Conservation (phyloP, 768 basidiomycete species). For the Amanita phalloides region DNA sequence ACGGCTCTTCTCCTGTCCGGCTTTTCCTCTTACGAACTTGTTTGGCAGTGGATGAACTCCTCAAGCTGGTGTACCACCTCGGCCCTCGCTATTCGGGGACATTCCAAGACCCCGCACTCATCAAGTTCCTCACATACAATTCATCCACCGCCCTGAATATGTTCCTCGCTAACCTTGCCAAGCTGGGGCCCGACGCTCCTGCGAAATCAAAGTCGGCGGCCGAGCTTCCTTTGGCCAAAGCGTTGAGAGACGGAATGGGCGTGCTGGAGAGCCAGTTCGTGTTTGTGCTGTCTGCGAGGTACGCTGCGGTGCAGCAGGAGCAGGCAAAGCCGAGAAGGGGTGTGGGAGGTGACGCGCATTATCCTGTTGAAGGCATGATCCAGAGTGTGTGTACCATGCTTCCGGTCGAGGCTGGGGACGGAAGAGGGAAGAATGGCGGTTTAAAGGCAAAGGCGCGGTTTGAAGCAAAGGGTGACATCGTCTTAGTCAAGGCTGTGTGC, state of each 20-base stretch:
- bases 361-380: conserved; percentile 1
- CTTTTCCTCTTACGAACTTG: not conserved
- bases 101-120: conserved; percentile 62
- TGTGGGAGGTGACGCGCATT: not conserved
- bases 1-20: not conserved
- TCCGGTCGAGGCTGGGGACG: not conserved
- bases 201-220: not conserved
- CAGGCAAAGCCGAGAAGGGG: not conserved
- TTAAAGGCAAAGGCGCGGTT: conserved; percentile 9
- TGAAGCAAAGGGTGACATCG: conserved; percentile 39
- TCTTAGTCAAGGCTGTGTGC: conserved; percentile 47
- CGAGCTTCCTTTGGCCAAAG: not conserved
- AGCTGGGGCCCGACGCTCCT: conserved; percentile 3
- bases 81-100: conserved; percentile 70
- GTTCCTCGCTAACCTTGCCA: conserved; percentile 40
- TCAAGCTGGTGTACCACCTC: conserved; percentile 69
- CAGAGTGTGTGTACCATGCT: conserved; percentile 1
- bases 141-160: conserved; percentile 79
- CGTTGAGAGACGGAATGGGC: conserved; percentile 21
- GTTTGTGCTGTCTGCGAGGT: conserved; percentile 25
- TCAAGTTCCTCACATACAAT: conserved; percentile 77
- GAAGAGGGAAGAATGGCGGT: conserved; percentile 5
- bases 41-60: conserved; percentile 52
- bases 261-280: conserved; percentile 29
- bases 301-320: not conserved